Conservation (phyloP, 345 rosid genomes). For the Toxicodendron radicans region DNA sequence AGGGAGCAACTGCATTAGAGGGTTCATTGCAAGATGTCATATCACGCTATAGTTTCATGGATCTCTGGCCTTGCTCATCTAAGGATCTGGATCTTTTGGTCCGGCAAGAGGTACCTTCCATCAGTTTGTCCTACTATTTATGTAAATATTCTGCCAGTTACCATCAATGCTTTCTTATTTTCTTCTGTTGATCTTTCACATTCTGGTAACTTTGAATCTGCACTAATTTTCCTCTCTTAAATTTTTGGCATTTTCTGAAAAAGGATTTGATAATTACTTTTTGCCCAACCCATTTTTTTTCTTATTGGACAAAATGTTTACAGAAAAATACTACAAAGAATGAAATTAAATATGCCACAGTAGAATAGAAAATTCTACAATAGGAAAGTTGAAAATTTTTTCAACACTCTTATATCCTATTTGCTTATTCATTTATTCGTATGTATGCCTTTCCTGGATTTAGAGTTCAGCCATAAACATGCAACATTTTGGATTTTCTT, state of each 20-base stretch:
- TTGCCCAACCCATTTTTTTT: no score
- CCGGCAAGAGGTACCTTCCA: conserved; percentile 75
- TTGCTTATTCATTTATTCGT: background rate
- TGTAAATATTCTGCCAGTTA: background rate
- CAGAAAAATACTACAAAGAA: no score
- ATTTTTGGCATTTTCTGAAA: background rate
- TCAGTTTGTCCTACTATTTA: conserved; percentile 3
- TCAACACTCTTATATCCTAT: background rate
- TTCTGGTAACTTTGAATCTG: background rate
- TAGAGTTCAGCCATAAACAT: background rate
- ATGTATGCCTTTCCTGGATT: background rate
- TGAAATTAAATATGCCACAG: no score
- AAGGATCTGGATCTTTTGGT: conserved; percentile 84
- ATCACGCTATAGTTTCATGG: conserved; percentile 90
- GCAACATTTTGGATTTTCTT: background rate
- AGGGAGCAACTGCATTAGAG: conserved; percentile 57
- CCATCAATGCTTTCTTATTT: background rate
- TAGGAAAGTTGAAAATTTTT: no score
- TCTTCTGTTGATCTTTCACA: background rate
- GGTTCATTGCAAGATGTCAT: conserved; percentile 76
- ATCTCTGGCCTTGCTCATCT: conserved; percentile 89
- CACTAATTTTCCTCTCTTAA: background rate
- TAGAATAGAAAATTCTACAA: no score
- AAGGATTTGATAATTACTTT: background rate
- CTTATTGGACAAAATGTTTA: no score